Percentiles rank a stretch among this genome's conserved stretches.
Evolutionary conservation across 2,329 filamentous ascomycete genomes (phyloP).

Genomic region (Aureobasidium sp.): DNA sequence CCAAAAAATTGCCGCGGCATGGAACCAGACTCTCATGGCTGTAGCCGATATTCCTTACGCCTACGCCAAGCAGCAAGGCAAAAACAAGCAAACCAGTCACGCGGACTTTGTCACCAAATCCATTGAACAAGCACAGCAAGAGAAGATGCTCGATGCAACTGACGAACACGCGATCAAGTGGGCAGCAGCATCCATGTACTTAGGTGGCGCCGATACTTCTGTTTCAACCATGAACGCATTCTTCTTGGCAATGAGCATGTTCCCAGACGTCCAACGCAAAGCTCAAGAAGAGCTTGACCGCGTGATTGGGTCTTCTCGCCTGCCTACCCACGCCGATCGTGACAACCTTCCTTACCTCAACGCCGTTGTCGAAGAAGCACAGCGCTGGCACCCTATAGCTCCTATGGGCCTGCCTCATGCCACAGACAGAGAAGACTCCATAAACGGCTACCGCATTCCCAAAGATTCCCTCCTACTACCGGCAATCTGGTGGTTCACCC

Average conservation of each 20-base stretch:
- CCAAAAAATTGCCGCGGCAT: slow-evolving; percentile 34
- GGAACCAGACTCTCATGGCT: slow-evolving; percentile 26
- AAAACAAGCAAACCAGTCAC: slow-evolving; percentile 21
- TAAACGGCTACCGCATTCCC: slow-evolving; percentile 34
- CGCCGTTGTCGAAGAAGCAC: slow-evolving; percentile 27
- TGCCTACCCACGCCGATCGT: slow-evolving; percentile 33
- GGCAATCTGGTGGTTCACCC: slow-evolving; percentile 35
- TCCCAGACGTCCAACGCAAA: slow-evolving; percentile 24
- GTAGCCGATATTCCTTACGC: slow-evolving; percentile 34
- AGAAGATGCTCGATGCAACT: slow-evolving; percentile 15
- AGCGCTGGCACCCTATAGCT: slow-evolving; percentile 28
- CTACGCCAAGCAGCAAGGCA: slow-evolving; percentile 34
- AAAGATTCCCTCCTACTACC: slow-evolving; percentile 31
- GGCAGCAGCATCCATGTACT: slow-evolving; percentile 35
- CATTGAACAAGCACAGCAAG: slow-evolving; percentile 26
- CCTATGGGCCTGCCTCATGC: slow-evolving; percentile 28
- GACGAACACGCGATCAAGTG: slow-evolving; percentile 33
- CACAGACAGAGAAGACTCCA: slow-evolving; percentile 27
- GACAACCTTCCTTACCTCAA: slow-evolving; percentile 24
- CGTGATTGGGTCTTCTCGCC: slow-evolving; percentile 36
- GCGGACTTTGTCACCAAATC: slow-evolving; percentile 31
- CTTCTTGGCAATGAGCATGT: slow-evolving; percentile 16
- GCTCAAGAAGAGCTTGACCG: slow-evolving; percentile 29
- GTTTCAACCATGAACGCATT: slow-evolving; percentile 14
- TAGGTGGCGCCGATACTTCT: slow-evolving; percentile 34